Conservation (phyloP, 371 early-diverging fungal species). For the Mucor piriformis region DNA sequence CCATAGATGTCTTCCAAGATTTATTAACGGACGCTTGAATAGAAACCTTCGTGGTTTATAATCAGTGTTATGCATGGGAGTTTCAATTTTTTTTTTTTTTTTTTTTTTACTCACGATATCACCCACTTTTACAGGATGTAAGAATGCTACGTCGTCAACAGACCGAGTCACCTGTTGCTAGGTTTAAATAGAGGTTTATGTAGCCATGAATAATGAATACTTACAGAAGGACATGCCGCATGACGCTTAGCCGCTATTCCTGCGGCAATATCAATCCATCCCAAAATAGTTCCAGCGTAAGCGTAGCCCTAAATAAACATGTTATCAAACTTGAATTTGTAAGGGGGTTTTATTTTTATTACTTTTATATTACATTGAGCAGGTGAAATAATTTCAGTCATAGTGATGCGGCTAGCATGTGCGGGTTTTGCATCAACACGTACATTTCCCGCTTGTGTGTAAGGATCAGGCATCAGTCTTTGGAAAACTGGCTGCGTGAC, state of each 20-base stretch:
- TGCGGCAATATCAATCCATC: conserved; percentile 78
- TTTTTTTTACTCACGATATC: conserved; percentile 56
- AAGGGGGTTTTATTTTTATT: no score
- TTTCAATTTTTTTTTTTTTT: no score
- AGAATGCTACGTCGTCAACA: conserved; percentile 72
- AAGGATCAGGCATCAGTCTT: conserved; percentile 50
- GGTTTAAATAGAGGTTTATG: no score
- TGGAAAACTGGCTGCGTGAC: conserved; percentile 41
- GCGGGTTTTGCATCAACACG: conserved; percentile 41
- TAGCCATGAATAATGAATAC: no score
- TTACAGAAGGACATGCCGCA: conserved; percentile 59
- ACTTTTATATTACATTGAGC: conserved; percentile 43
- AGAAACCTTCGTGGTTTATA: no score
- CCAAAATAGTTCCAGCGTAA: conserved; percentile 63
- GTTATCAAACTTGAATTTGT: no score
- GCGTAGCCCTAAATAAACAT: conserved; percentile 51
- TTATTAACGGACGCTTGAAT: conserved; percentile 72
- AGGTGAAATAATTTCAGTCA: conserved; percentile 57
- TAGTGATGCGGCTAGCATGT: conserved; percentile 48
- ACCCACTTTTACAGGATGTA: conserved; percentile 67
- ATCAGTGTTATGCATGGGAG: no score
- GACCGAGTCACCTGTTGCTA: conserved; percentile 59
- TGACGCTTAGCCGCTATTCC: conserved; percentile 74
- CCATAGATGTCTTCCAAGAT: conserved; percentile 79
- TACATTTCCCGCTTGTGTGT: conserved; percentile 44